phyloP scores from a whole-genome alignment of 495 filamentous ascomycete genomes.

The Wilcoxina mikolae region DNA sequence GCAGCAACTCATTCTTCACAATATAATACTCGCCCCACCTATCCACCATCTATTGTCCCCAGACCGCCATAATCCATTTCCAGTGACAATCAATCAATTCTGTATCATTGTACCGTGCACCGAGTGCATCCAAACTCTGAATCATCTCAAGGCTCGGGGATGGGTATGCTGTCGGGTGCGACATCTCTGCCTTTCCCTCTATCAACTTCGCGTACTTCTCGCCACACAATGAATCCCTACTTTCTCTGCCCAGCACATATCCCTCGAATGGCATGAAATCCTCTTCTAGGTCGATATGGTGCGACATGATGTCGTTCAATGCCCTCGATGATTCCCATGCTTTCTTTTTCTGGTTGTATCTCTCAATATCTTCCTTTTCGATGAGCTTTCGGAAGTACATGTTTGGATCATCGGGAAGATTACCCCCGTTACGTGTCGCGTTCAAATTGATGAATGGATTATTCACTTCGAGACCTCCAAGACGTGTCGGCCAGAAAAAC shows the following conservation, averaged over 20 bases:
- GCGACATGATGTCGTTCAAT: too few species aligned
- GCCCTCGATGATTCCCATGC: too few species aligned
- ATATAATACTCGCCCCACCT: constrained; percentile 49
- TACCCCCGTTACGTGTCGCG: background rate
- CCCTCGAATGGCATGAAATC: background rate
- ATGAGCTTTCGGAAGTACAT: background rate
- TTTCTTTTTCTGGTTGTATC: background rate
- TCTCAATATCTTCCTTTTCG: background rate
- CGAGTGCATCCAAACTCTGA: background rate
- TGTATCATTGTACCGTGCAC: constrained; percentile 16
- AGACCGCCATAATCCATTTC: constrained; percentile 47
- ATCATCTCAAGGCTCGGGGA: too few species aligned
- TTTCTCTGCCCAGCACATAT: background rate
- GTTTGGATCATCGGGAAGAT: background rate
- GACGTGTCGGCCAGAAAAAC: too few species aligned
- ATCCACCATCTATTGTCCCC: constrained; percentile 43
- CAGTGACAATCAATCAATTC: constrained; percentile 35
- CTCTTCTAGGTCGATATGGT: background rate
- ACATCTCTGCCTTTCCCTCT: too few species aligned
- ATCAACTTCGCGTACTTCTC: background rate
- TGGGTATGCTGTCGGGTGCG: background rate
- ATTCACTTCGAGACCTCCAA: too few species aligned
- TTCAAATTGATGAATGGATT: too few species aligned
- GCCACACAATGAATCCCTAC: background rate
- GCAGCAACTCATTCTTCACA: constrained; percentile 45